Conservation (phyloP, 768 basidiomycete species). For the Tricholoma furcatifolium region DNA sequence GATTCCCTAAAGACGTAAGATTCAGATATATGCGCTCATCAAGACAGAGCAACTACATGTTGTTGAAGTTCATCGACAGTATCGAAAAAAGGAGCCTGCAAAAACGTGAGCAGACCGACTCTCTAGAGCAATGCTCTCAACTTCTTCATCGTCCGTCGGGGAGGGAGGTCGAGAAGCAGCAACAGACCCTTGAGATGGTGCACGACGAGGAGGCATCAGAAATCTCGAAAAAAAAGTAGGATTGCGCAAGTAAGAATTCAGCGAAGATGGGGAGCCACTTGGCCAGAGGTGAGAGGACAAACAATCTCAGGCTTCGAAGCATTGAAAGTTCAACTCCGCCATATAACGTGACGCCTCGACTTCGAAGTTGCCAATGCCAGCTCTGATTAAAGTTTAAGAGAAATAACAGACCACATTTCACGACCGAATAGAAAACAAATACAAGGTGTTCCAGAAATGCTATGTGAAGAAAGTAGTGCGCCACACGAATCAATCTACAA, state of each 20-base stretch:
- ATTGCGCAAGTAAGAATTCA: not conserved
- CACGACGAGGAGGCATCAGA: conserved; percentile 47
- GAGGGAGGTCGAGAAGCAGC: conserved; percentile 50
- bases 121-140: conserved; percentile 10
- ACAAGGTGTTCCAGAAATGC: not conserved
- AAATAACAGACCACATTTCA: too few species aligned
- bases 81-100: conserved; percentile 65
- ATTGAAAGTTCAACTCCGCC: not conserved
- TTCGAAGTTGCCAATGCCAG: too few species aligned
- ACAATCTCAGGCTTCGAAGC: not conserved
- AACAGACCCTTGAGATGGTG: conserved; percentile 44
- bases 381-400: not conserved
- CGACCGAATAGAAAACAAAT: not conserved
- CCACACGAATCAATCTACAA: too few species aligned
- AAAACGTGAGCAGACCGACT: not conserved
- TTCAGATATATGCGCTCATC: not conserved
- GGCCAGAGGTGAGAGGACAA: too few species aligned
- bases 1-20: conserved; percentile 62
- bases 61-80: conserved; percentile 84
- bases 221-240: not conserved
- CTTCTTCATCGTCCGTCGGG: conserved; percentile 41
- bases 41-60: conserved; percentile 45
- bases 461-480: too few species aligned
- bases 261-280: too few species aligned
- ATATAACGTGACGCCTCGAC: not conserved